Conservation (phyloP, 23 red algal species). For the Gracilaria domingensis region DNA sequence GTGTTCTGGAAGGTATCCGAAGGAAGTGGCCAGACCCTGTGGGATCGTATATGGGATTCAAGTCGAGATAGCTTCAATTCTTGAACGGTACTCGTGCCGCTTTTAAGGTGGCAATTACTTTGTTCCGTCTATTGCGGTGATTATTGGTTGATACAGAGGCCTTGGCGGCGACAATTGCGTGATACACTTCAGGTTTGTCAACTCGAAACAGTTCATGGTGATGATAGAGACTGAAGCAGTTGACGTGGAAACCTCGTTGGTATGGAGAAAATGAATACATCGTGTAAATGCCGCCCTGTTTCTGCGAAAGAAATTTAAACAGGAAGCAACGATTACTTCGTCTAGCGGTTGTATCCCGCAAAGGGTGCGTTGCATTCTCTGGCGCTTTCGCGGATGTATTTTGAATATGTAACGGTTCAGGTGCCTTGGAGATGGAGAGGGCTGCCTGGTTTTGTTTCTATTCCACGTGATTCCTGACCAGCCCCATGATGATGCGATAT, state of each 20-base stretch:
- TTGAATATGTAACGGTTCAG: no score
- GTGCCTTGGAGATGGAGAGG: background rate
- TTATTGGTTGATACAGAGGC: background rate
- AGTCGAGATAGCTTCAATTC: background rate
- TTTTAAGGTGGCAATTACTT: background rate
- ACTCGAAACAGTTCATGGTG: background rate
- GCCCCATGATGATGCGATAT: background rate
- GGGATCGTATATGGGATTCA: background rate
- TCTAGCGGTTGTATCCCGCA: background rate
- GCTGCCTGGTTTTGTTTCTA: background rate
- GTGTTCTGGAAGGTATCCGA: background rate
- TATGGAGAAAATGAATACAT: background rate
- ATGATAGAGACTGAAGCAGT: background rate
- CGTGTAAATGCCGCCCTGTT: background rate
- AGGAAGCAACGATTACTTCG: background rate
- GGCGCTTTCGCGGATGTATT: background rate
- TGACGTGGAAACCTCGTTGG: background rate
- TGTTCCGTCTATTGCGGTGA: background rate
- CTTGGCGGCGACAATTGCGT: background rate
- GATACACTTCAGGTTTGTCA: background rate
- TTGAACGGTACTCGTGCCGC: background rate
- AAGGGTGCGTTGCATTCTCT: background rate
- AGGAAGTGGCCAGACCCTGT: background rate
- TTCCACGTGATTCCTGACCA: background rate
- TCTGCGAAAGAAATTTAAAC: background rate